Conservation (phyloP, 345 rosid species). For the Pugionium dolabratum region DNA sequence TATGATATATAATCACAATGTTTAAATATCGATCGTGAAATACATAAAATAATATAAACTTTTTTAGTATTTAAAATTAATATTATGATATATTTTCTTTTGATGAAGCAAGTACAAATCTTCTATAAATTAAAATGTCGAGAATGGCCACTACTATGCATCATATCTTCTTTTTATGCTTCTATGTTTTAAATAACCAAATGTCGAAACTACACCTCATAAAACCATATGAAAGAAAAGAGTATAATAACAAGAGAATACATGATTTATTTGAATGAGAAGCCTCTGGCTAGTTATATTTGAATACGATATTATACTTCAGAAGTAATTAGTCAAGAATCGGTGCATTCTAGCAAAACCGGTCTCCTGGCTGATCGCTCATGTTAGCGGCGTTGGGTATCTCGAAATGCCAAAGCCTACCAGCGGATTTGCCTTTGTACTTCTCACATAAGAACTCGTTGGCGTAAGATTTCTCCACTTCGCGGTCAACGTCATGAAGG, state of each 20-base stretch:
- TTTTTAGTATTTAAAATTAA: no score
- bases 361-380: conserved; percentile 38
- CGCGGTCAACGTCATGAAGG: conserved; percentile 69
- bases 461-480: conserved; percentile 65
- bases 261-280: conserved; percentile 19
- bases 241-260: neutral
- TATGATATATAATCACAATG: no score
- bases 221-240: conserved; percentile 16
- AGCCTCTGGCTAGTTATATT: conserved; percentile 1
- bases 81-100: no score
- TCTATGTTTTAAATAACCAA: neutral
- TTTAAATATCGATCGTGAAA: no score
- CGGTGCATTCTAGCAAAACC: conserved; percentile 54
- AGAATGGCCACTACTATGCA: no score
- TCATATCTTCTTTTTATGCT: no score
- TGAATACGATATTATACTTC: neutral
- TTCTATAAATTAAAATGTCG: no score
- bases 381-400: conserved; percentile 57
- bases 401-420: conserved; percentile 74
- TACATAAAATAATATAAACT: no score
- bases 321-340: neutral
- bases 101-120: no score
- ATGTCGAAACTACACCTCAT: neutral
- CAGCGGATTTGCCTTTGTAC: conserved; percentile 49
- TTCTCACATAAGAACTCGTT: conserved; percentile 65